Base-by-base conservation (phyloP, 345 rosid species). In the Fremontodendron californicum region DNA sequence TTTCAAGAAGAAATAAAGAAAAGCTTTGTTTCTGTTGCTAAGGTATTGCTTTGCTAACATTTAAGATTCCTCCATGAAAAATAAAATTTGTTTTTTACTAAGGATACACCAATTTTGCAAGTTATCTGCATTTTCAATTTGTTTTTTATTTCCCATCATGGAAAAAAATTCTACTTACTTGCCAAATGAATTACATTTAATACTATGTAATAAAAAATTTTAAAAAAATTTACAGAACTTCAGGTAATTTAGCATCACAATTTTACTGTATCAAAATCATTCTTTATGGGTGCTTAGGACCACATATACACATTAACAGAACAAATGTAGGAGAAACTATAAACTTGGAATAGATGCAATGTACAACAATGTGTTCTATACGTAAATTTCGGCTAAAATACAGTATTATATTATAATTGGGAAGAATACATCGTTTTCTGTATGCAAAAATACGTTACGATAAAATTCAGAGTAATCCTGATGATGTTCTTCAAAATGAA, bases 401-500 rank as follows among this genome's bases (percentile, higher is more conserved):
- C 8, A 40, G 27, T 64, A 39, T 65, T n/a, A 35, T 11, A 37
- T 16, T 10, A 45, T 35, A 33, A 55, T 64, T 2, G 21, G 9
- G 31, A 63, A 42, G 52, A 57, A 65, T 66, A 48, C 62, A 66
- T 35, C 8, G 49, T 46, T 54, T 40, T 29, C 46, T 21, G 16
- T 49, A 70, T 52, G 63, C 60, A 61, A 35, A 25, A 42, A 5
- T 43, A 58, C 52, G 76, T 71, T 65, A 52, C n/a, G 65, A 61
- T 43, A 19, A 77, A 21, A 5, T 52, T 19, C 42, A 70, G 60
- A 55, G 65, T 37, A 78, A 75, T 77, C 84, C 57, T 63, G 76
- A 65, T 60, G 76, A 70, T 74, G 76, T 70, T 43, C 68, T 79
- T 93, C 87, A 95, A 86, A 95, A 92, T 11, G 98, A 95, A 80